Evolutionary conservation across 495 filamentous ascomycete genomes (phyloP).

Genomic region (Neurospora sublineolata): DNA sequence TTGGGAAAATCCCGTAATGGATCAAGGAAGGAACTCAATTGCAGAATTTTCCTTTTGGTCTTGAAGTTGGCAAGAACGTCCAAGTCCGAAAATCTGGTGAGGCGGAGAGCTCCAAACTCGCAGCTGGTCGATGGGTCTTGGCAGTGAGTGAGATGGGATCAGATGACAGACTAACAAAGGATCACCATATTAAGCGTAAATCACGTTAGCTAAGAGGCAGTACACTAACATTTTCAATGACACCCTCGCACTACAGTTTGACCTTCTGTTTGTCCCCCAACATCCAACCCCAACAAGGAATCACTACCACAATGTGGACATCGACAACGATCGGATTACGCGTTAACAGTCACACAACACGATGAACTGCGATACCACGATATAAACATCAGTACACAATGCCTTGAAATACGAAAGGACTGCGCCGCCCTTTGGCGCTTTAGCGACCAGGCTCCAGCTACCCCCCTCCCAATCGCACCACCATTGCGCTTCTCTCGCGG

Average conservation of each 20-base stretch:
- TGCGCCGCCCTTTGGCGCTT: background rate
- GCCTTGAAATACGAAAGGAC: background rate
- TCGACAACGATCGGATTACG: background rate
- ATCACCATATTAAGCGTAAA: fast-evolving
- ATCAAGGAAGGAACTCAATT: background rate
- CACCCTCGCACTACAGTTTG: background rate
- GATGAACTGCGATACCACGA: background rate
- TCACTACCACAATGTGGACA: background rate
- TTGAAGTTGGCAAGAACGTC: background rate
- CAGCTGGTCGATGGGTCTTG: background rate
- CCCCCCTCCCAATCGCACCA: background rate
- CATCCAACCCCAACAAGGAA: background rate
- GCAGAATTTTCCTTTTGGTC: background rate
- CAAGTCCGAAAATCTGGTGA: background rate
- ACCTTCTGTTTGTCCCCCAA: background rate
- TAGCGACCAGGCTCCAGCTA: background rate
- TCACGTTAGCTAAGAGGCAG: background rate
- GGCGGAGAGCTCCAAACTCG: background rate
- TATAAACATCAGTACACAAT: background rate
- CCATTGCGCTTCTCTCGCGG: background rate
- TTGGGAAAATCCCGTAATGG: no score
- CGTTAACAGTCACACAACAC: background rate
- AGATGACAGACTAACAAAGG: background rate
- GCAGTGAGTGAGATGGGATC: background rate
- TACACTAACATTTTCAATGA: background rate